phyloP scores from a whole-genome alignment of 2,329 filamentous ascomycete genomes.

The Rachicladosporium sp. region DNA sequence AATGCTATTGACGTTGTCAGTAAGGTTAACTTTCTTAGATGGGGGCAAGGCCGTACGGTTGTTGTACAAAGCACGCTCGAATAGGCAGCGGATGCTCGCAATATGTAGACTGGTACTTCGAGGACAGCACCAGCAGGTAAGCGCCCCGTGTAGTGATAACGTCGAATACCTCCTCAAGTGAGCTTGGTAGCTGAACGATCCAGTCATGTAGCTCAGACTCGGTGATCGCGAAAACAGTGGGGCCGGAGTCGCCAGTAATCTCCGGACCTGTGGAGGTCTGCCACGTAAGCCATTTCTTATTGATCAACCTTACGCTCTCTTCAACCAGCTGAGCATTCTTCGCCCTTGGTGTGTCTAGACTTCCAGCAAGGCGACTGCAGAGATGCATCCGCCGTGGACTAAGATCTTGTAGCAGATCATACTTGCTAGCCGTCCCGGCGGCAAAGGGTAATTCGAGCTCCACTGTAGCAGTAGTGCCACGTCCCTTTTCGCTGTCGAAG shows the following conservation, averaged over 20 bases:
- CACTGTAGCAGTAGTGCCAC: constrained; percentile 14
- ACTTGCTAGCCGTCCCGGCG: background rate
- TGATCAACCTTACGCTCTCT: constrained; percentile 1
- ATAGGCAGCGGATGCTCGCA: constrained; percentile 5
- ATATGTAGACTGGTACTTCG: constrained; percentile 1
- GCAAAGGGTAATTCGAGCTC: constrained; percentile 1
- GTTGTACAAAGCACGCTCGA: constrained; percentile 7
- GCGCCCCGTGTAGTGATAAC: constrained; percentile 1
- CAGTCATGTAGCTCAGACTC: constrained; percentile 1
- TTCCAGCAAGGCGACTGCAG: background rate
- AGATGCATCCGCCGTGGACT: background rate
- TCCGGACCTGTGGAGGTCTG: background rate
- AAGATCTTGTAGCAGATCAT: background rate
- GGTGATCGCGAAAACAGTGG: background rate
- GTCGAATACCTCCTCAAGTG: constrained; percentile 1
- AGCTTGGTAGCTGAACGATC: background rate
- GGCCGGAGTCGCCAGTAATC: background rate
- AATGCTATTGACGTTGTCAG: constrained; percentile 2
- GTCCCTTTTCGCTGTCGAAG: constrained; percentile 15
- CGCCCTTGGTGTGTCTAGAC: no score
- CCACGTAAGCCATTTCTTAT: background rate
- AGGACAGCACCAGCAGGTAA: constrained; percentile 5
- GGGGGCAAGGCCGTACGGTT: constrained; percentile 3
- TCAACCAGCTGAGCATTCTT: background rate
- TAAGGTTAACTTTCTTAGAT: background rate